phyloP scores from a whole-genome alignment of 371 early-diverging fungal genomes.

The Zopfochytrium polystomum region DNA sequence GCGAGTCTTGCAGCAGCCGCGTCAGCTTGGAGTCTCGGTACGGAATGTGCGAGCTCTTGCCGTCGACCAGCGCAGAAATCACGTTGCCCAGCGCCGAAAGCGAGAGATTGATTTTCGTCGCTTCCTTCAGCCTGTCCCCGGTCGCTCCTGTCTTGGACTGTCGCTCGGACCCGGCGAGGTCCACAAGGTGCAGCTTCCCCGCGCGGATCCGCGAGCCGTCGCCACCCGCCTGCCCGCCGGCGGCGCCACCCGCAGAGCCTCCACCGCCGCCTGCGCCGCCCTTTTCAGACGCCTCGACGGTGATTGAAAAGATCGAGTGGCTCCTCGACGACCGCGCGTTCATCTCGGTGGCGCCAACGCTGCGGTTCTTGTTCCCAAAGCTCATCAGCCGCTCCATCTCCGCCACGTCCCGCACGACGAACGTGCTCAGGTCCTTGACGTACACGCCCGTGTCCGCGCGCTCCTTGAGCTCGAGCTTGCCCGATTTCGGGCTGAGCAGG shows the following conservation, averaged over 20 bases:
- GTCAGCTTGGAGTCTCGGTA: conserved; percentile 89
- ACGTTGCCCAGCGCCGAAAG: conserved; percentile 94
- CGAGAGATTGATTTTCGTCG: conserved; percentile 90
- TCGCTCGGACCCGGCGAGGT: conserved; percentile 96
- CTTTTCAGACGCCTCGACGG: conserved; percentile 51
- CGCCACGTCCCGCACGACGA: conserved; percentile 51
- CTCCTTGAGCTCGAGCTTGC: conserved; percentile 52
- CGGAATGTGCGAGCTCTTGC: conserved; percentile 75
- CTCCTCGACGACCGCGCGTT: conserved; percentile 60
- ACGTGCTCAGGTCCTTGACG: conserved; percentile 54
- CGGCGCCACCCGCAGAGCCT: not conserved
- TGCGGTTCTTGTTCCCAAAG: conserved; percentile 55
- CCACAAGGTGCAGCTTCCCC: conserved; percentile 78
- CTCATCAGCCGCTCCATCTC: conserved; percentile 57
- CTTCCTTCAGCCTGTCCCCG: conserved; percentile 86
- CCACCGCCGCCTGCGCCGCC: conserved; percentile 8
- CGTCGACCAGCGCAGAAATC: conserved; percentile 85
- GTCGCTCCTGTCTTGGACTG: conserved; percentile 73
- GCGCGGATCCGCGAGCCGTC: conserved; percentile 43
- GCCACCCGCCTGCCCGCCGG: conserved; percentile 19
- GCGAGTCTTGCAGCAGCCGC: conserved; percentile 68
- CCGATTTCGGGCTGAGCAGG: conserved; percentile 59
- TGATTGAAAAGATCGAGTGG: conserved; percentile 67
- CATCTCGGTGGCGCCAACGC: conserved; percentile 64
- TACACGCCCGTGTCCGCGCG: conserved; percentile 55